phyloP scores from a whole-genome alignment of 2,329 filamentous ascomycete genomes.

The Colletotrichum sojae region DNA sequence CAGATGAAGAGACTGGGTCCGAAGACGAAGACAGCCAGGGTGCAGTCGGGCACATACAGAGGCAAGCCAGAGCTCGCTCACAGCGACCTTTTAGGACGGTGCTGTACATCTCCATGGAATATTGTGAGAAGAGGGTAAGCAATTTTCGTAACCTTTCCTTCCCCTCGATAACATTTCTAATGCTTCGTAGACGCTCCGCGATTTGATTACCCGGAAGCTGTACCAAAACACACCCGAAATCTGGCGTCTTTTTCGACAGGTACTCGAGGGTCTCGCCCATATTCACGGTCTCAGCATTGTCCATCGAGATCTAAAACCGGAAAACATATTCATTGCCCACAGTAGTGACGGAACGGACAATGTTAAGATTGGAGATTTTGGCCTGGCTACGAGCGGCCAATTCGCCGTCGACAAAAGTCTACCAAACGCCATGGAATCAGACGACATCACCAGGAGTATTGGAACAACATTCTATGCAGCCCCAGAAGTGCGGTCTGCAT shows the following conservation, averaged over 20 bases:
- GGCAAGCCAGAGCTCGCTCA: slow-evolving; percentile 45
- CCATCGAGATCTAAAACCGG: slow-evolving; percentile 95
- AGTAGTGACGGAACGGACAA: slow-evolving; percentile 83
- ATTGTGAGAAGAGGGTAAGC: slow-evolving; percentile 88
- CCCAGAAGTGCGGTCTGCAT: slow-evolving; percentile 86
- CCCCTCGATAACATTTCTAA: slow-evolving; percentile 27
- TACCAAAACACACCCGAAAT: slow-evolving; percentile 82
- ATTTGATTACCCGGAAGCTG: slow-evolving; percentile 84
- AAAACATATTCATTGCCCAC: slow-evolving; percentile 91
- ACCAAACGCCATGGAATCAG: slow-evolving; percentile 59
- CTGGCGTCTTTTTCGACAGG: slow-evolving; percentile 92
- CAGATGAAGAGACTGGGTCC: slow-evolving; percentile 60
- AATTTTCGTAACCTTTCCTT: background rate
- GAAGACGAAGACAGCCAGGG: slow-evolving; percentile 50
- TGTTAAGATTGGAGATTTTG: slow-evolving; percentile 97
- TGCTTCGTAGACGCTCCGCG: slow-evolving; percentile 78
- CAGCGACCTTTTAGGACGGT: slow-evolving; percentile 76
- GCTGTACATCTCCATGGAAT: slow-evolving; percentile 99
- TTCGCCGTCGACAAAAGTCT: slow-evolving; percentile 72
- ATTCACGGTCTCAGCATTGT: slow-evolving; percentile 94
- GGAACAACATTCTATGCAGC: slow-evolving; percentile 93
- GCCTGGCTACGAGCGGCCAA: slow-evolving; percentile 90
- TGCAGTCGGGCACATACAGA: slow-evolving; percentile 42
- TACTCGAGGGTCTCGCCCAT: slow-evolving; percentile 89
- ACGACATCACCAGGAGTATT: slow-evolving; percentile 79